Base-by-base conservation (phyloP, 768 basidiomycete genomes). In the Arthromyces matolae region DNA sequence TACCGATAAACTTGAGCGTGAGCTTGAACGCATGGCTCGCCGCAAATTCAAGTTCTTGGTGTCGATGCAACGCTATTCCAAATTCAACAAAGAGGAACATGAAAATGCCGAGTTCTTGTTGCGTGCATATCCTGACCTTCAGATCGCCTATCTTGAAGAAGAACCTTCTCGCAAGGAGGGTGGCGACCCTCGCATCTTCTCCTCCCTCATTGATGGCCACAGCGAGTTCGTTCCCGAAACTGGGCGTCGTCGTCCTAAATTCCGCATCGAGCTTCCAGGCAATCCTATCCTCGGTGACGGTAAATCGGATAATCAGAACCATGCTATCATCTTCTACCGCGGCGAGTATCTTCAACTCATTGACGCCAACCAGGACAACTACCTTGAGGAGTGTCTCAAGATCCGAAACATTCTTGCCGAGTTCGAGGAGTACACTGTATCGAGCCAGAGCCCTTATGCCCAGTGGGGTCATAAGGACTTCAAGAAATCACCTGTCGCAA, bases 331-430 rank as follows among this genome's bases (percentile, higher is more conserved):
- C 68, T 99, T 98, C 76, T 97, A 98, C 71, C 92, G 96, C 51
- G 96, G 96, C 58, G 96, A 98, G 71, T 99, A 98, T 68, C 76
- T 99, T 4, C 96, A 99, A 71, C 90, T 99, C 54, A 97, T 99
- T 65, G 96, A 99, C 57, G 96, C 96, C 66, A 99, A 99, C 65
- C 95, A 99, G 72, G 96, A 99, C 71, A 97, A 99, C 71, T 99
- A 99, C 62, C 84, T 99, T 52, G 96, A 99, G 68, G 96, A 99
- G 65, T 98, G 95, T 73, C 80, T 99, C 62, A 99, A 99, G 79
- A 98, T 99, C 64, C 83, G 96, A 36, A 99, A 98, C 66, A 73
- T 99, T n/a, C 85, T 99, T 28, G 89, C 84, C 47, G 96, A 99
- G 66, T 99, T 99, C 59, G 96, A 98, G 64, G 93, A 98, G 69